Evolutionary conservation across 768 basidiomycete genomes (phyloP), one percentile per base, ranked within the genome.

Genomic region (Amanita phalloides): DNA sequence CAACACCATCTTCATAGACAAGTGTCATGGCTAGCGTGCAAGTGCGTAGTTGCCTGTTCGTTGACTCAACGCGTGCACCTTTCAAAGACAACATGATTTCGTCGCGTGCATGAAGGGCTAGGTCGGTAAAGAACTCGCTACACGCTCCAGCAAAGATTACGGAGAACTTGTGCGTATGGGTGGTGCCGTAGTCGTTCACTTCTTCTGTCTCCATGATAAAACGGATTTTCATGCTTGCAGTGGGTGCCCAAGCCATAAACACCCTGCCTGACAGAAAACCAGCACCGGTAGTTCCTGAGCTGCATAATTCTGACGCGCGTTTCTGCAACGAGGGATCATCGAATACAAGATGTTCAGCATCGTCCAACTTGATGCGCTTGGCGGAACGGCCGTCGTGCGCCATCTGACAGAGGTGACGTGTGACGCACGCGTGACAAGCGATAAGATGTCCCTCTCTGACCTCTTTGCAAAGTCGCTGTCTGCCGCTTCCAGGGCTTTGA

Each of bases 61-160:
- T 46, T 62, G 43, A 63, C 35, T 65, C 64, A 20, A 78, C 53
- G 25, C 52, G 54, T 23, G 66, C 66, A 1, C 77, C 77, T 53
- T 68, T 72, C 17, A 82, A 67, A 14, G 74, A 68, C n/a, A 83
- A 48, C n/a, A 61, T 61, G 23, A 83, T 57, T 37, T 64, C 63
- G 51, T 78, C 74, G 2, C 65, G 62, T 5, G 73, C 62, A 35
- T 67, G 62, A 53, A 79, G 67, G 32, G 65, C 48, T 7, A 82
- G 61, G 21, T 64, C 56, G 7, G 60, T 48, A 41, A 74, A 65
- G 54, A 66, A 62, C 1, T 64, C 53, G 23, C 62, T 52, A 39
- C 62, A 67, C 21, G 48, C 49, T 42, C 70, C 68, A 3, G 64
- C 57, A 17, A 78, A 60, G 45, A 64, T 58, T 37, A 75, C 66